Conservation (phyloP, 495 filamentous ascomycete species). For the Friedmanniomyces simplex region DNA sequence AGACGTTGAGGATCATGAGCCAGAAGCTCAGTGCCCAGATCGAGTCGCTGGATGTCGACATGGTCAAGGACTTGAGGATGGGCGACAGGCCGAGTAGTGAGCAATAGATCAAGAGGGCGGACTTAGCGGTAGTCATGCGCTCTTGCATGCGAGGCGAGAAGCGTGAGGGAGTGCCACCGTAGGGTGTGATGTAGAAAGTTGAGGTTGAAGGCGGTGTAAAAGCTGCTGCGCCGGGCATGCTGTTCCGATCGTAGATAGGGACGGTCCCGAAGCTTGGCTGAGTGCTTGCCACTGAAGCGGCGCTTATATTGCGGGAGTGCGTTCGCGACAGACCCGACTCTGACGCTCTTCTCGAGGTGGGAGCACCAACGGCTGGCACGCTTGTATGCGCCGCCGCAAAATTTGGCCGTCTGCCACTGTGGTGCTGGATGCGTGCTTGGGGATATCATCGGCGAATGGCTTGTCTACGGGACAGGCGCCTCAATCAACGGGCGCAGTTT, state of each 20-base stretch:
- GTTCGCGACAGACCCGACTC: not conserved
- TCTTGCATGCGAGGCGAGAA: slow-evolving; percentile 54
- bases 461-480: slow-evolving; percentile 27
- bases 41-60: slow-evolving; percentile 76
- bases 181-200: slow-evolving; percentile 19
- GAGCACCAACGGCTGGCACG: too few relatives aligned
- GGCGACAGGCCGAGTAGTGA: slow-evolving; percentile 82
- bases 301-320: slow-evolving; percentile 17
- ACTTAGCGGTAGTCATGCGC: slow-evolving; percentile 68
- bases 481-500: slow-evolving; percentile 16
- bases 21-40: slow-evolving; percentile 96
- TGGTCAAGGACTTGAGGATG: slow-evolving; percentile 87
- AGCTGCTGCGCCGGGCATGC: not conserved
- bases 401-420: slow-evolving; percentile 1
- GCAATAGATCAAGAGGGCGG: slow-evolving; percentile 85
- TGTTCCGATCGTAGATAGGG: not conserved
- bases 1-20: slow-evolving; percentile 88
- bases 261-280: not conserved
- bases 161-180: slow-evolving; percentile 23
- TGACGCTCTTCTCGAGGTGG: not conserved
- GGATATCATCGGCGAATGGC: slow-evolving; percentile 28
- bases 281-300: slow-evolving; percentile 1
- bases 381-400: too few relatives aligned
- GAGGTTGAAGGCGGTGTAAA: not conserved
- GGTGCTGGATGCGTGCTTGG: not conserved